Percentiles rank a stretch among this genome's conserved stretches.
Conservation (phyloP, 1,284 basidiomycete species). For the Austroboletus rostrupii region DNA sequence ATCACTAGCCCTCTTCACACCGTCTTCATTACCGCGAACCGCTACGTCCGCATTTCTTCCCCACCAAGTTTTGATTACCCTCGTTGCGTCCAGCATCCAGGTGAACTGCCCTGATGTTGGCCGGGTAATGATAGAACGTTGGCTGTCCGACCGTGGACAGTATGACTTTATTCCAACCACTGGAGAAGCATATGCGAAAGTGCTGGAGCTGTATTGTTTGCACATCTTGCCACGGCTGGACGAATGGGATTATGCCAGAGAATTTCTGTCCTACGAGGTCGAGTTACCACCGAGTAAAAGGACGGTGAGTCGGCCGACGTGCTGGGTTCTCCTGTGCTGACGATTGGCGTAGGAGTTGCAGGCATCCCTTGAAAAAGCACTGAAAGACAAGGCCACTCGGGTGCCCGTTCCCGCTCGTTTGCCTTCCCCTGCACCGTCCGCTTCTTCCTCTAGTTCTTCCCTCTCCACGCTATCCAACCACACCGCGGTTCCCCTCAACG, state of each 20-base stretch:
- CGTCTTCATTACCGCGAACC: constrained; percentile 34
- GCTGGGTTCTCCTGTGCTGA: constrained; percentile 3
- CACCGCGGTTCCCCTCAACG: constrained; percentile 45
- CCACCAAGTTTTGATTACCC: constrained; percentile 60
- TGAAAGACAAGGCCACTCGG: constrained; percentile 7
- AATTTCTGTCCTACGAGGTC: constrained; percentile 67
- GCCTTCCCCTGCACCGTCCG: constrained; percentile 31
- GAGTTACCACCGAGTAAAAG: constrained; percentile 51
- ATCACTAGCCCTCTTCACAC: constrained; percentile 65
- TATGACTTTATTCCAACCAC: constrained; percentile 32
- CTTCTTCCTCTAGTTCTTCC: constrained; percentile 50
- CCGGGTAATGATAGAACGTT: constrained; percentile 67
- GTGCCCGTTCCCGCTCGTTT: constrained; percentile 21
- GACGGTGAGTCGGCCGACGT: constrained; percentile 43
- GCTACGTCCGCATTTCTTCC: constrained; percentile 59
- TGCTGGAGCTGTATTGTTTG: constrained; percentile 70
- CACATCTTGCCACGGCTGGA: constrained; percentile 66
- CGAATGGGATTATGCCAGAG: constrained; percentile 74
- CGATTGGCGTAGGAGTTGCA: constrained; percentile 38
- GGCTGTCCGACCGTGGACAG: constrained; percentile 55
- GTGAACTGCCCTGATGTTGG: constrained; percentile 57
- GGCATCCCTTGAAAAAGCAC: constrained; percentile 35
- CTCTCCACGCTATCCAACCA: constrained; percentile 56
- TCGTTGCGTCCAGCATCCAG: constrained; percentile 67
- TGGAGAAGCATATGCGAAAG: constrained; percentile 61